These are phyloP conservation scores for Curvularia eragrostidis DNA, from an alignment of 2,329 filamentous ascomycete species.

Conservation along the genomic window DNA sequence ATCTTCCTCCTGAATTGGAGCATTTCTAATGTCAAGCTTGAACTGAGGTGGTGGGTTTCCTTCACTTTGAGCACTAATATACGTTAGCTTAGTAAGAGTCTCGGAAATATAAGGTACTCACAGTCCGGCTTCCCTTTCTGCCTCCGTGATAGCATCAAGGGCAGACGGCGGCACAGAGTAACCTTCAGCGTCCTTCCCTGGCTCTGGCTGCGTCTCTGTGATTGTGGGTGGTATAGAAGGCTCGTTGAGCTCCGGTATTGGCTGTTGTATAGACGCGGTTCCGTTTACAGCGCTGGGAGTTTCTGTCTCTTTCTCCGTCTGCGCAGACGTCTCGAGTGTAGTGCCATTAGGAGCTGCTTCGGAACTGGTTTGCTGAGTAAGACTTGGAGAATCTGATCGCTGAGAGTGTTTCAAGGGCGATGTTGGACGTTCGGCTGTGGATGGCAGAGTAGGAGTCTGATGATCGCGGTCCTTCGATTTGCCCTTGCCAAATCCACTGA, in stretches of 20 bases:
- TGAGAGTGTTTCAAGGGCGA: constrained; percentile 45
- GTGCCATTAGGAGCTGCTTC: constrained; percentile 45
- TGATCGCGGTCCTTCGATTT: constrained; percentile 68
- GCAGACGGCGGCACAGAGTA: constrained; percentile 74
- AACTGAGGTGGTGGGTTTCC: constrained; percentile 60
- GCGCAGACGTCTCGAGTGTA: constrained; percentile 27
- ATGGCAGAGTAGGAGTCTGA: constrained; percentile 46
- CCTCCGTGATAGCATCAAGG: constrained; percentile 68
- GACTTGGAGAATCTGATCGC: constrained; percentile 44
- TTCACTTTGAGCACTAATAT: constrained; percentile 31
- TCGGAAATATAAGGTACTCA: constrained; percentile 21
- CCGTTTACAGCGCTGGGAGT: constrained; percentile 39
- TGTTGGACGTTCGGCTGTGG: constrained; percentile 40
- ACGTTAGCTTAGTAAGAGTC: constrained; percentile 12
- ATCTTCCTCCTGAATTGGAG: constrained; percentile 78
- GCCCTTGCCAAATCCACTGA: constrained; percentile 68
- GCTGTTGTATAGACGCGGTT: constrained; percentile 33
- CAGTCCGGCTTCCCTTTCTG: constrained; percentile 67
- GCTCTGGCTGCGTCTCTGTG: constrained; percentile 39
- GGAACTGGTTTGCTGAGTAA: constrained; percentile 33
- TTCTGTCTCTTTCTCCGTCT: constrained; percentile 29
- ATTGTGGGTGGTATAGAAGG: constrained; percentile 40
- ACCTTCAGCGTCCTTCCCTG: constrained; percentile 73
- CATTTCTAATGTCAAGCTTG: constrained; percentile 80
- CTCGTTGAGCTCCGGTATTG: constrained; percentile 48